These are phyloP conservation scores for Suillus subaureus DNA, from an alignment of 768 basidiomycete species.

Conservation along the genomic window DNA sequence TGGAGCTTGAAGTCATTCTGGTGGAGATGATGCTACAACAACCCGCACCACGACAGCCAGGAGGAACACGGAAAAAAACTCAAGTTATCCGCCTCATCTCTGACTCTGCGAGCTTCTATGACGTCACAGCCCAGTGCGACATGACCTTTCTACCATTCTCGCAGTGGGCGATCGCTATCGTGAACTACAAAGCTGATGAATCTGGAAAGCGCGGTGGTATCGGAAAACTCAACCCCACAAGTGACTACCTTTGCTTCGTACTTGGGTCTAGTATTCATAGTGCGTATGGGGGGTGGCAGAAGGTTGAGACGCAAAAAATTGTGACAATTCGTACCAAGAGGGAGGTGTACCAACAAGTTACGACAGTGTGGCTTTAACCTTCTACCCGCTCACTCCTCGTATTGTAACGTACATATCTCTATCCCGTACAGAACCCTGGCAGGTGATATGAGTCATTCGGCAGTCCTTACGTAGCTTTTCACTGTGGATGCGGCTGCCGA, in stretches of 20 bases:
- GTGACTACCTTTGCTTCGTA: constrained; percentile 24
- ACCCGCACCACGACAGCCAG: constrained; percentile 12
- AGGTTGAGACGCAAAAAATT: constrained; percentile 19
- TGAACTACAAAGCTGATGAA: constrained; percentile 26
- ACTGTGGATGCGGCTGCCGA: not conserved
- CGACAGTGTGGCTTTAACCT: constrained; percentile 23
- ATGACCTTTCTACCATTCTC: constrained; percentile 24
- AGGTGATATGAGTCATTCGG: not conserved
- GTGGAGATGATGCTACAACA: constrained; percentile 25
- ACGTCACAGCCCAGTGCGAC: constrained; percentile 20
- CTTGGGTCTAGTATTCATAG: constrained; percentile 25
- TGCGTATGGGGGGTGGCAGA: constrained; percentile 23
- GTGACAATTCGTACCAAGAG: constrained; percentile 22
- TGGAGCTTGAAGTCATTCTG: constrained; percentile 23
- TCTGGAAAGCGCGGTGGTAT: constrained; percentile 13
- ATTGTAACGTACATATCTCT: not conserved
- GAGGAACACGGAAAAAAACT: not conserved
- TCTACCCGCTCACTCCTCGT: not conserved
- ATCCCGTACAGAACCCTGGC: too few species aligned
- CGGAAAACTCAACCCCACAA: constrained; percentile 18
- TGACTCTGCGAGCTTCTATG: constrained; percentile 18
- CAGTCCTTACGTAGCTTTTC: not conserved
- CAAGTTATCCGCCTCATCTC: constrained; percentile 17
- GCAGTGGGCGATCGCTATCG: constrained; percentile 26
- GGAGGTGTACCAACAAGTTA: constrained; percentile 14